Percentiles rank a stretch among this genome's conserved stretches.
phyloP scores from a whole-genome alignment of 441 rosid genomes.

The Capsella rubella region DNA sequence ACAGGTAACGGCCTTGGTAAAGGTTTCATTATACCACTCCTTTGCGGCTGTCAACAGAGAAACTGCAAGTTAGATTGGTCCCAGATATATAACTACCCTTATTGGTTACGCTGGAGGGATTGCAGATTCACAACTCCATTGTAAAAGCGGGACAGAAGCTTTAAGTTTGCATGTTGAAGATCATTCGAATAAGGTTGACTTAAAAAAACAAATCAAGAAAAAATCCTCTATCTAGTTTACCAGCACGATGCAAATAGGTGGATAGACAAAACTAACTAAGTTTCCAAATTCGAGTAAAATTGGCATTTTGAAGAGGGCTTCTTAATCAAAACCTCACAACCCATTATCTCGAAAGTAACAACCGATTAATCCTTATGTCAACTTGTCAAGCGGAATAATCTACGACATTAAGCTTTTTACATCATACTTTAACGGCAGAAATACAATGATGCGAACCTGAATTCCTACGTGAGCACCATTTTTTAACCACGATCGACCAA shows the following conservation, averaged over 20 bases:
- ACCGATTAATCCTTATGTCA: background rate
- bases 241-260: constrained; percentile 9
- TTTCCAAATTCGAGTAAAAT: constrained; percentile 3
- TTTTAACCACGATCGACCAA: constrained; percentile 92
- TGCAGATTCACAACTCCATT: constrained; percentile 15
- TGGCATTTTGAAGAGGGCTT: background rate
- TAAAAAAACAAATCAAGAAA: constrained; percentile 17
- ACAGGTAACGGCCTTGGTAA: constrained; percentile 83
- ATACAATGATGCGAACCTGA: constrained; percentile 57
- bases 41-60: constrained; percentile 57
- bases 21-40: constrained; percentile 57
- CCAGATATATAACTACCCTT: constrained; percentile 2
- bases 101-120: constrained; percentile 1
- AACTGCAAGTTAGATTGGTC: constrained; percentile 35
- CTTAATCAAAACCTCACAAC: constrained; percentile 14
- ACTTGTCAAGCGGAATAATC: background rate
- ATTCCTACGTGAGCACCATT: constrained; percentile 74
- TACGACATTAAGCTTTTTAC: background rate
- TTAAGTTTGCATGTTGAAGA: constrained; percentile 11
- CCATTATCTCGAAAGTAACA: constrained; percentile 12
- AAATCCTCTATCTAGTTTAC: constrained; percentile 21
- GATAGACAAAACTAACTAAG: background rate
- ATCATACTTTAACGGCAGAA: background rate
- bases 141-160: background rate
- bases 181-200: constrained; percentile 5